Percentiles rank a stretch among this genome's conserved stretches.
These are phyloP conservation scores for Sanghuangporus baumii DNA, from an alignment of 1,284 basidiomycete genomes.

Conservation along the genomic window DNA sequence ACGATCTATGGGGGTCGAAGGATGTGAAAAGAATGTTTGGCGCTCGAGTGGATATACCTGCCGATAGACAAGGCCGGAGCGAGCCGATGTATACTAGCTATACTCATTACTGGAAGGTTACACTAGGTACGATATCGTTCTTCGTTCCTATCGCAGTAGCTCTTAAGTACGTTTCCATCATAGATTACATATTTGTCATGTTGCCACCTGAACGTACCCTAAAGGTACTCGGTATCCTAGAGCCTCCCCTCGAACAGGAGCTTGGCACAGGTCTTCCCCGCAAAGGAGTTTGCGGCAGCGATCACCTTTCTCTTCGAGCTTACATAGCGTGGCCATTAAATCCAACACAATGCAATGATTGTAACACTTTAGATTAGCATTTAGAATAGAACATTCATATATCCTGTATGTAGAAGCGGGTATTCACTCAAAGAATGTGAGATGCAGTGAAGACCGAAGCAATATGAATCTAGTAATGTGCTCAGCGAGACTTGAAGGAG, in stretches of 20 bases:
- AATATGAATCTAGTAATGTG: neutral
- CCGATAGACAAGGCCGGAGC: constrained; percentile 41
- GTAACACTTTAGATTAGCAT: neutral
- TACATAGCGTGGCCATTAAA: constrained; percentile 37
- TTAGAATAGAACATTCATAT: neutral
- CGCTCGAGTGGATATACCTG: constrained; percentile 36
- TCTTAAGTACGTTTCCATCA: neutral
- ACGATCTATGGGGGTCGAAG: constrained; percentile 34
- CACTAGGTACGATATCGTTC: constrained; percentile 50
- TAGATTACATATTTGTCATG: constrained; percentile 84
- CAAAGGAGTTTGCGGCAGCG: constrained; percentile 76
- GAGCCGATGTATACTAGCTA: constrained; percentile 83
- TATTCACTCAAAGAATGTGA: neutral
- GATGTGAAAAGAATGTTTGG: constrained; percentile 42
- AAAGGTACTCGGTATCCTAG: constrained; percentile 56
- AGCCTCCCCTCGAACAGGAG: constrained; percentile 57
- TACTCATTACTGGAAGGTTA: constrained; percentile 76
- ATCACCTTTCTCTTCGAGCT: constrained; percentile 77
- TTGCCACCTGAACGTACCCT: constrained; percentile 35
- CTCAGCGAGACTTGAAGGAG: neutral
- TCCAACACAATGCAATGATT: neutral
- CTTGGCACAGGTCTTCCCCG: constrained; percentile 77
- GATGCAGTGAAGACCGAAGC: neutral
- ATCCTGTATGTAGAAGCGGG: neutral
- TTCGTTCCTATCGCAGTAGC: neutral